Percentiles rank a stretch among this genome's conserved stretches.
Evolutionary conservation across 2,329 filamentous ascomycete genomes (phyloP).

Genomic region (Fusarium xylarioides): DNA sequence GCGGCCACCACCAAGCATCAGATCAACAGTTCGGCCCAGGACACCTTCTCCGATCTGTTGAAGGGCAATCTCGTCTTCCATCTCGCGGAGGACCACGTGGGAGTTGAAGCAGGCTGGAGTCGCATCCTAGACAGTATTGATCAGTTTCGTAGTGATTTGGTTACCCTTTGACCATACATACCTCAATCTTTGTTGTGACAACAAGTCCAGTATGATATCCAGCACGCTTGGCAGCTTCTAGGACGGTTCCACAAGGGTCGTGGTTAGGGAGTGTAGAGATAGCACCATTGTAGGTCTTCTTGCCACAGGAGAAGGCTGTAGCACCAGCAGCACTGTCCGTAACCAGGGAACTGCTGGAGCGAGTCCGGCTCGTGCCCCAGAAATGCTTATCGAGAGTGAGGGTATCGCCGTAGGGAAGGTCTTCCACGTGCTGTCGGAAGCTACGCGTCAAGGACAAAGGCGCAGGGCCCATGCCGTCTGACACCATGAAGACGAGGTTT

Average conservation of each 20-base stretch:
- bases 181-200: constrained; percentile 75
- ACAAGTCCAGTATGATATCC: constrained; percentile 95
- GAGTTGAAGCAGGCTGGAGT: constrained; percentile 95
- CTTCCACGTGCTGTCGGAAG: constrained; percentile 81
- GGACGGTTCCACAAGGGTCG: constrained; percentile 86
- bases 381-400: constrained; percentile 87
- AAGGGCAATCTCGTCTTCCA: constrained; percentile 90
- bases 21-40: constrained; percentile 85
- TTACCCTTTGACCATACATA: not conserved
- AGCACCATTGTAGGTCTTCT: constrained; percentile 96
- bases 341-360: constrained; percentile 83
- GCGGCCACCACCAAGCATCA: constrained; percentile 91
- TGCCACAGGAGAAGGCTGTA: constrained; percentile 91
- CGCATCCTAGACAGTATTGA: constrained; percentile 78
- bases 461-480: constrained; percentile 96
- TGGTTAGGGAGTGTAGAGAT: constrained; percentile 89
- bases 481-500: constrained; percentile 99
- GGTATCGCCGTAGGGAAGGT: constrained; percentile 77
- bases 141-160: not conserved
- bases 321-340: constrained; percentile 98
- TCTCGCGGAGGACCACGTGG: constrained; percentile 80
- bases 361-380: constrained; percentile 88
- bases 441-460: constrained; percentile 86
- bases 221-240: constrained; percentile 91
- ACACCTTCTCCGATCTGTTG: constrained; percentile 92